These are phyloP conservation scores for Colletotrichum camelliae DNA, from an alignment of 2,329 filamentous ascomycete genomes.

Conservation along the genomic window DNA sequence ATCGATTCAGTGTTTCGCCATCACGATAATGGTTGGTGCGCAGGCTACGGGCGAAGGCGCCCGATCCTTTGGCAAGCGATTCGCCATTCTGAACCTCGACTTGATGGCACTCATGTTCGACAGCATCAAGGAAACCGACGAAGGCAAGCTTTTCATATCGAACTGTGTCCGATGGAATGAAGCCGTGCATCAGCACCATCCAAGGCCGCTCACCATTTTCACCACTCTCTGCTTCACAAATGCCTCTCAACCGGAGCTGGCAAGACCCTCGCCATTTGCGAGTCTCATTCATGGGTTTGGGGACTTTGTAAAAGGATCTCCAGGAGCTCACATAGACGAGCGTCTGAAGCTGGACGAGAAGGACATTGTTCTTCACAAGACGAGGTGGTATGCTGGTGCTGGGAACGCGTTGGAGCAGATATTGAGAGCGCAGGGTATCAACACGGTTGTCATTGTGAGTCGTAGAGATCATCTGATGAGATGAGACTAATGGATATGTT, in stretches of 20 bases:
- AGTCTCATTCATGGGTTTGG: not conserved
- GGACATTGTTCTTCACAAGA: not conserved
- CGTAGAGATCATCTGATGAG: not conserved
- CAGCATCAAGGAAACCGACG: not conserved
- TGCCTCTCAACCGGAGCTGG: not conserved
- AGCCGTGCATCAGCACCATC: not conserved
- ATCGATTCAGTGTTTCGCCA: not conserved
- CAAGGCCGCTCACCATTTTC: not conserved
- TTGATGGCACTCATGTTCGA: not conserved
- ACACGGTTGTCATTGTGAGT: not conserved
- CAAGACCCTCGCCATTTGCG: not conserved
- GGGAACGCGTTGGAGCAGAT: not conserved
- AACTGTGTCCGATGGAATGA: not conserved
- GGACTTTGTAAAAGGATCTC: not conserved
- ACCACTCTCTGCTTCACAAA: not conserved
- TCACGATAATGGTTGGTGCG: not conserved
- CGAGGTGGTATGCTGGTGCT: not conserved
- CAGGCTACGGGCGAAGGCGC: accelerated
- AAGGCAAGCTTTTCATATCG: not conserved
- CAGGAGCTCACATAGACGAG: not conserved
- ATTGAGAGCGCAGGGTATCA: not conserved
- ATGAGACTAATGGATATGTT: not conserved
- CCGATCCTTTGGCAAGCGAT: not conserved
- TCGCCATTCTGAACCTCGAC: not conserved
- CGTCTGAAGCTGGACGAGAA: not conserved